Evolutionary conservation across 2,329 filamentous ascomycete species (phyloP).

Genomic region (Fusarium agapanthi): DNA sequence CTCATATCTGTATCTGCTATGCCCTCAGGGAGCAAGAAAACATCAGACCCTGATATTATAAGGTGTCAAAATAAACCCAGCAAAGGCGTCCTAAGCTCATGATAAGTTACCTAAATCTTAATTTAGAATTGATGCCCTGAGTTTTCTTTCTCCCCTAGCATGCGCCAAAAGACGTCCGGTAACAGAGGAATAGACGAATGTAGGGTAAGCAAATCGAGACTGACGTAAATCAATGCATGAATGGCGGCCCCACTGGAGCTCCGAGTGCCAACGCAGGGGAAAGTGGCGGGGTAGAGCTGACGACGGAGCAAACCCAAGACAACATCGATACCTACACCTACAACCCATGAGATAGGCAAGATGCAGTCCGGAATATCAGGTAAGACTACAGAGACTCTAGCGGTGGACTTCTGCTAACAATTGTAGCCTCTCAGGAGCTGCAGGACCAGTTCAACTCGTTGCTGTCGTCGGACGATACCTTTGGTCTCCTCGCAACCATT

Average conservation of each 20-base stretch:
- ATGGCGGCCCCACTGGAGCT: constrained; percentile 37
- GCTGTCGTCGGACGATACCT: constrained; percentile 67
- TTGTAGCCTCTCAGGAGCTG: constrained; percentile 78
- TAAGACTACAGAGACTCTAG: constrained; percentile 45
- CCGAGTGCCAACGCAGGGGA: constrained; percentile 16
- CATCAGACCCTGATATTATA: too few relatives aligned
- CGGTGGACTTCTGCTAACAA: not conserved
- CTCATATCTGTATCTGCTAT: accelerated
- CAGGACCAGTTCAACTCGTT: constrained; percentile 76
- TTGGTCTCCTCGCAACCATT: constrained; percentile 78
- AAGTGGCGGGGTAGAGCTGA: constrained; percentile 43
- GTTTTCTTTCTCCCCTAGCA: not conserved
- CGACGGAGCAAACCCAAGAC: constrained; percentile 25
- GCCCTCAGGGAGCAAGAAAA: not conserved
- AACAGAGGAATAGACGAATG: not conserved
- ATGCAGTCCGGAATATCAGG: constrained; percentile 86
- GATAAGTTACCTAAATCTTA: accelerated
- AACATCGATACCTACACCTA: constrained; percentile 20
- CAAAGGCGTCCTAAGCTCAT: not conserved
- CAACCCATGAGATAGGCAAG: constrained; percentile 20
- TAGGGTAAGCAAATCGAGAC: constrained; percentile 29
- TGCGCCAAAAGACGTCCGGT: not conserved
- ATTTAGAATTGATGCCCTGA: not conserved
- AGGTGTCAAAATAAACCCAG: not conserved
- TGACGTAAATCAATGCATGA: constrained; percentile 14